Evolutionary conservation across 192 early-diverging fungal species (phyloP).

Genomic region (Lunasporangiospora selenospora): DNA sequence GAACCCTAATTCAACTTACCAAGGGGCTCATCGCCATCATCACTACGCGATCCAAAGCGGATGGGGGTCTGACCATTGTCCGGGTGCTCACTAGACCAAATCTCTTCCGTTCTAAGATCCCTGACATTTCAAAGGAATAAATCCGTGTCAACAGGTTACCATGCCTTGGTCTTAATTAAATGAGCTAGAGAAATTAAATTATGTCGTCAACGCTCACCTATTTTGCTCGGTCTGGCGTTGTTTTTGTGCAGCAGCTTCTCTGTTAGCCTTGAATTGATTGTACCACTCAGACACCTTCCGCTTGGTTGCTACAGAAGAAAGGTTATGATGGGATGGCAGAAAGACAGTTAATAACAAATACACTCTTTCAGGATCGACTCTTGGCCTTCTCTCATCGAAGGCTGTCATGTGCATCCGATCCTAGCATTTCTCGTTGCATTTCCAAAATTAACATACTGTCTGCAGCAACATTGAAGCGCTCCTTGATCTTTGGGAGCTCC

Average conservation of each 20-base stretch:
- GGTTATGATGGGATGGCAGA: too few species aligned
- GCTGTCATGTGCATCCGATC: too few species aligned
- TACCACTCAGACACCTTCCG: slow-evolving; percentile 64
- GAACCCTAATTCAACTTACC: slow-evolving; percentile 4
- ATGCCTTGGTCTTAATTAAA: too few species aligned
- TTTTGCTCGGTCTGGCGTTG: neutral
- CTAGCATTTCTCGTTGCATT: too few species aligned
- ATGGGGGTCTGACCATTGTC: slow-evolving; percentile 10
- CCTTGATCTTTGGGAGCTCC: slow-evolving; percentile 64
- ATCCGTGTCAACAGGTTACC: too few species aligned
- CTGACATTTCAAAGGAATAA: neutral
- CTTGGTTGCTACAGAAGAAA: slow-evolving; percentile 56
- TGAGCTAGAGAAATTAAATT: too few species aligned
- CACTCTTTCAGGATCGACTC: too few species aligned
- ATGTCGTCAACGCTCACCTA: neutral
- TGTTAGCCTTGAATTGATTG: slow-evolving; percentile 54
- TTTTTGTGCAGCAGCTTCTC: slow-evolving; percentile 31
- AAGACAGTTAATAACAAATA: too few species aligned
- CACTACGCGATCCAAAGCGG: slow-evolving; percentile 10
- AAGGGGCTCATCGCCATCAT: slow-evolving; percentile 35
- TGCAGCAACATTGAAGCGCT: slow-evolving; percentile 59
- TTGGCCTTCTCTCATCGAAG: too few species aligned
- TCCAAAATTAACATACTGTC: slow-evolving; percentile 52
- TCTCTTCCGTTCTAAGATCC: neutral
- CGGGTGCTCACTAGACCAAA: slow-evolving; percentile 2